Conservation (phyloP, 1,284 basidiomycete species). For the Phylloboletellus chloephorus region DNA sequence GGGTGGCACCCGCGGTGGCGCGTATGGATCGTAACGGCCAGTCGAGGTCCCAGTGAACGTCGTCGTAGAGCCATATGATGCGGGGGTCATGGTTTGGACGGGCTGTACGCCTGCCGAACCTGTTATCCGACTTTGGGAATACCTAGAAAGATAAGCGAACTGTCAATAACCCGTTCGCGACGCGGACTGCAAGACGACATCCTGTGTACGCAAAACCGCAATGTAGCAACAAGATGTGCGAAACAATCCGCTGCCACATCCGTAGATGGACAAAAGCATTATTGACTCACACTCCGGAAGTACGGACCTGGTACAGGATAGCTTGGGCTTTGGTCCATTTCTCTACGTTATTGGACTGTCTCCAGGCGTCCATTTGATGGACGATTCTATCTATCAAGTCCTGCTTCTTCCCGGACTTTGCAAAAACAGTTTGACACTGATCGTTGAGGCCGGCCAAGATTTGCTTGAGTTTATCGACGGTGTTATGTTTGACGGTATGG, state of each 20-base stretch:
- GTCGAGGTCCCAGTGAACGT: slow-evolving; percentile 23
- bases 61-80: slow-evolving; percentile 22
- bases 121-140: slow-evolving; percentile 25
- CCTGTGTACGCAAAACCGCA: slow-evolving; percentile 7
- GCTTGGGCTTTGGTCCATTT: slow-evolving; percentile 62
- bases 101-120: slow-evolving; percentile 25
- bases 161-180: slow-evolving; percentile 16
- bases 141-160: slow-evolving; percentile 17
- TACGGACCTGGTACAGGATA: slow-evolving; percentile 57
- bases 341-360: slow-evolving; percentile 46
- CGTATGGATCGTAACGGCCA: slow-evolving; percentile 59
- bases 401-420: slow-evolving; percentile 78
- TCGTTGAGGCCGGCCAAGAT: slow-evolving; percentile 71
- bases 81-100: slow-evolving; percentile 17
- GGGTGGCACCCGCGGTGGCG: slow-evolving; percentile 48
- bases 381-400: slow-evolving; percentile 73
- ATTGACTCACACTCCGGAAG: slow-evolving; percentile 53
- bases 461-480: slow-evolving; percentile 75
- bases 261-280: slow-evolving; percentile 9
- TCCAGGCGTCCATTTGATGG: slow-evolving; percentile 54
- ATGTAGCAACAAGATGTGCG: too few relatives aligned
- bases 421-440: slow-evolving; percentile 59
- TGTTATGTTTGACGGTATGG: slow-evolving; percentile 48
- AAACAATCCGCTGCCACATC: slow-evolving; percentile 12
- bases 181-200: slow-evolving; percentile 3